phyloP scores from a whole-genome alignment of 371 early-diverging fungal species.

The Saksenaea vasiformis region DNA sequence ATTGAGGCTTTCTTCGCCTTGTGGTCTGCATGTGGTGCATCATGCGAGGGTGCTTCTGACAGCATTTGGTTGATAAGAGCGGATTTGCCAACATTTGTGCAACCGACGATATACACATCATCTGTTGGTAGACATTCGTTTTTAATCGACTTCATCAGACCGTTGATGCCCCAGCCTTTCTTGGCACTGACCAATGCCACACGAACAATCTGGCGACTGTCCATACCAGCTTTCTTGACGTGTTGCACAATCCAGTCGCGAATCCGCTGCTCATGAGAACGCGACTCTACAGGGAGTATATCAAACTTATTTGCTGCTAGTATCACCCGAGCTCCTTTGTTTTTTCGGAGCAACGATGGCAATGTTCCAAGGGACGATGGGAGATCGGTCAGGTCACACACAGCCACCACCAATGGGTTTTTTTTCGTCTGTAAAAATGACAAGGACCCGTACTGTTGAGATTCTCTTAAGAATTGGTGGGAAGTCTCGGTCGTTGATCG shows the following conservation, averaged over 20 bases:
- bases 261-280: conserved; percentile 54
- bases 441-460: conserved; percentile 58
- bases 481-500: conserved; percentile 38
- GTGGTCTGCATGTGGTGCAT: conserved; percentile 11
- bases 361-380: conserved; percentile 58
- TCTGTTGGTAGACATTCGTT: conserved; percentile 53
- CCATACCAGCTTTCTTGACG: conserved; percentile 42
- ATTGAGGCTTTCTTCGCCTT: conserved; percentile 32
- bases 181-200: conserved; percentile 65
- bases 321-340: conserved; percentile 51
- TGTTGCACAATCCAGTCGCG: conserved; percentile 58
- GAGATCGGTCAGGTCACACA: conserved; percentile 68
- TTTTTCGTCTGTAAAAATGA: conserved; percentile 58
- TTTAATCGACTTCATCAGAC: conserved; percentile 49
- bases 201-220: conserved; percentile 37
- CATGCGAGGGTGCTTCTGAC: conserved; percentile 27
- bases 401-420: conserved; percentile 55
- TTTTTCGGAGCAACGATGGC: conserved; percentile 43
- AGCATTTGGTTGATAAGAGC: conserved; percentile 66
- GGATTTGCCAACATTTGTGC: conserved; percentile 77
- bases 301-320: conserved; percentile 73
- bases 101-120: conserved; percentile 71
- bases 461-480: conserved; percentile 44
- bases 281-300: conserved; percentile 53
- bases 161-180: conserved; percentile 60